These are phyloP conservation scores for Mycena belliarum DNA, from an alignment of 768 basidiomycete species.

Conservation along the genomic window DNA sequence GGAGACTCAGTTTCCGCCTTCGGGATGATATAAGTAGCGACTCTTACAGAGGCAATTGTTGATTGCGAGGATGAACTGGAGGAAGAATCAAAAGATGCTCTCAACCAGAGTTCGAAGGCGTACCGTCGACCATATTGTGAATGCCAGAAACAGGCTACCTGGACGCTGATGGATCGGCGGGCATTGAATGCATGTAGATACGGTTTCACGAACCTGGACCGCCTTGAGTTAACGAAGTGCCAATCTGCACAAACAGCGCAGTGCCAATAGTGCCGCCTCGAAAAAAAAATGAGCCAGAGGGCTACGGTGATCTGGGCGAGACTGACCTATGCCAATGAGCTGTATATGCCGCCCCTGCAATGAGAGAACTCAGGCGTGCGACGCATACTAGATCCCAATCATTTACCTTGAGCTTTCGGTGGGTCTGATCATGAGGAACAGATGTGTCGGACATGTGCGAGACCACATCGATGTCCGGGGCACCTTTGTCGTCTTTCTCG, in stretches of 20 bases:
- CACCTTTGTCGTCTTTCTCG: slow-evolving; percentile 4
- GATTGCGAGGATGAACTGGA: slow-evolving; percentile 43
- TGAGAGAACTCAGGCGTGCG: background rate
- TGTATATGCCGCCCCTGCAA: slow-evolving; percentile 51
- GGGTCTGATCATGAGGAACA: slow-evolving; percentile 34
- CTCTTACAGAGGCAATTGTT: slow-evolving; percentile 48
- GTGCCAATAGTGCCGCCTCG: slow-evolving; percentile 70
- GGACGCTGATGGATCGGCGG: background rate
- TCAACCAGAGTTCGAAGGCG: slow-evolving; percentile 35
- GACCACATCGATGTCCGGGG: slow-evolving; percentile 12
- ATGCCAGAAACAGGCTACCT: slow-evolving; percentile 53
- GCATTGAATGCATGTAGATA: slow-evolving; percentile 19
- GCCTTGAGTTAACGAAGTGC: slow-evolving; percentile 54
- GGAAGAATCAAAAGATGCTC: no score
- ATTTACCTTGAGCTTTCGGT: slow-evolving; percentile 40
- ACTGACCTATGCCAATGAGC: slow-evolving; percentile 43
- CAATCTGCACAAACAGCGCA: slow-evolving; percentile 76
- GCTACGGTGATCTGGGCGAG: background rate
- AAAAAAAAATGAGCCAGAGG: background rate
- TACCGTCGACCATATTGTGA: slow-evolving; percentile 50
- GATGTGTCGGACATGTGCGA: slow-evolving; percentile 10
- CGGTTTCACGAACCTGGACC: slow-evolving; percentile 54
- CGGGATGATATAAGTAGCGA: background rate
- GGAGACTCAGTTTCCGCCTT: slow-evolving; percentile 26
- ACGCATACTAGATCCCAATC: background rate